Evolutionary conservation across 169 alveolate genomes (phyloP).

Genomic region (Eimeria tenella): DNA sequence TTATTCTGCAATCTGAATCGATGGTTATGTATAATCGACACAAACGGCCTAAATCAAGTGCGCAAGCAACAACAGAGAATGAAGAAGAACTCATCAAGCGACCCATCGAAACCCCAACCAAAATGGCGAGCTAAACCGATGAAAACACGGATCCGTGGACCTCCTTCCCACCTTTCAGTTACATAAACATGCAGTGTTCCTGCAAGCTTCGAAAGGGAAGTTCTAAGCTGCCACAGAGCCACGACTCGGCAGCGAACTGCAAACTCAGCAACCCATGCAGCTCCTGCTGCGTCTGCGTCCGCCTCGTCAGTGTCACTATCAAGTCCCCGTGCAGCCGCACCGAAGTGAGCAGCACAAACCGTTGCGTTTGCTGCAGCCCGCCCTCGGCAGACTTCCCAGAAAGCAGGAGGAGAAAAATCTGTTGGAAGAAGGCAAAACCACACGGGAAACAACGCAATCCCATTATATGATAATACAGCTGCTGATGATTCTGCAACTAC

Average conservation of each 20-base stretch:
- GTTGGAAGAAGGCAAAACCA: neutral
- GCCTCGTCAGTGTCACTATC: neutral
- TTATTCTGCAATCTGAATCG: no score
- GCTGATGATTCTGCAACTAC: conserved; percentile 26
- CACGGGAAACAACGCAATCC: neutral
- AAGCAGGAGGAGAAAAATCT: conserved; percentile 21
- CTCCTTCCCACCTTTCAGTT: neutral
- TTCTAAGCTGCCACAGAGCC: conserved; percentile 36
- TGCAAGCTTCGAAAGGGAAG: neutral
- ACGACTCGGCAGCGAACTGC: conserved; percentile 51
- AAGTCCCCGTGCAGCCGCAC: conserved; percentile 45
- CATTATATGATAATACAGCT: neutral
- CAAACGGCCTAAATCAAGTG: neutral
- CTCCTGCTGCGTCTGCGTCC: conserved; percentile 22
- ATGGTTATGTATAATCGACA: neutral
- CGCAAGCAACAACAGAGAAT: neutral
- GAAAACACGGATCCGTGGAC: neutral
- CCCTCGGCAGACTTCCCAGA: conserved; percentile 41
- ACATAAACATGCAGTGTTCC: conserved; percentile 14
- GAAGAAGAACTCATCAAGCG: neutral
- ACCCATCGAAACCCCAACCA: neutral
- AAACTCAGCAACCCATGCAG: conserved; percentile 5
- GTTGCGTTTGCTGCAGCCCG: conserved; percentile 63
- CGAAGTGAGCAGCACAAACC: conserved; percentile 33
- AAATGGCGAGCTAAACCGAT: neutral